Evolutionary conservation across 1,139 yeast species (phyloP).

Genomic region (Saccharomyces hybrid): DNA sequence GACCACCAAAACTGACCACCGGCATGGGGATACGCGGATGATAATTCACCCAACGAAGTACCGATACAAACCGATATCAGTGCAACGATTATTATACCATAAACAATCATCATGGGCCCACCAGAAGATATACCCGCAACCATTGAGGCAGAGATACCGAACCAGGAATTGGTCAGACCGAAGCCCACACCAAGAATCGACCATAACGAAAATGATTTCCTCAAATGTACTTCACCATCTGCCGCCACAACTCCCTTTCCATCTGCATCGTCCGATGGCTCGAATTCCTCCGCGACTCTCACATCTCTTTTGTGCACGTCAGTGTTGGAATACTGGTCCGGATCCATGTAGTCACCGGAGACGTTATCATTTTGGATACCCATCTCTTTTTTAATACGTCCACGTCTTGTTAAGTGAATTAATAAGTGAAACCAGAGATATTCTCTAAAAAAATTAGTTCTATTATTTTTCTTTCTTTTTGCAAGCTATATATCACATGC

Average conservation of each 20-base stretch:
- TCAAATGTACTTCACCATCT: constrained; percentile 26
- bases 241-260: background rate
- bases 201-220: constrained; percentile 40
- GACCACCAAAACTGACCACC: constrained; percentile 67
- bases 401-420: background rate
- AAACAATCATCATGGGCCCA: constrained; percentile 60
- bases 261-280: background rate
- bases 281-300: background rate
- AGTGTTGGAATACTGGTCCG: background rate
- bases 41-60: constrained; percentile 45
- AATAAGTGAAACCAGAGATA: background rate
- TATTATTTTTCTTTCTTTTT: background rate
- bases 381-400: background rate
- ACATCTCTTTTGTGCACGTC: background rate
- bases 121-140: constrained; percentile 58
- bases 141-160: constrained; percentile 58
- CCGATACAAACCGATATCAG: constrained; percentile 46
- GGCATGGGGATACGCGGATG: constrained; percentile 55
- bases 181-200: constrained; percentile 58
- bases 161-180: constrained; percentile 65
- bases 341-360: background rate
- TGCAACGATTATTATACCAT: constrained; percentile 60
- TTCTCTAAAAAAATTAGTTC: background rate
- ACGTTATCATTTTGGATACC: background rate
- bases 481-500: background rate